A percentile compares a stretch with the other conserved stretches of the same genome.
These are phyloP conservation scores for Hordeum pubiflorum DNA, from an alignment of 202 grass and related monocot species.

Conservation along the genomic window DNA sequence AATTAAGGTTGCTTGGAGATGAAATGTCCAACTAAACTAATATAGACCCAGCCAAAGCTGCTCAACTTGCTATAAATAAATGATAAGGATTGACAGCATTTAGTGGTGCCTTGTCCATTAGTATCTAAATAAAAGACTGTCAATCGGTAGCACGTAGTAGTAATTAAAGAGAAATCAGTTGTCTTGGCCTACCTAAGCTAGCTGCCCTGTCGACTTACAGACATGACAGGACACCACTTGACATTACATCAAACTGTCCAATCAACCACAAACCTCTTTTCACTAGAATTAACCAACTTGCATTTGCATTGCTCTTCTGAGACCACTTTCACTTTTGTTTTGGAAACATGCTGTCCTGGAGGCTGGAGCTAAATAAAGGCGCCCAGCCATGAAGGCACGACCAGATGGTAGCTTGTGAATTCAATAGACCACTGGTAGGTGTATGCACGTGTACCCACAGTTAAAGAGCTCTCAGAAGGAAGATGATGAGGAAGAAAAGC, in stretches of 20 bases:
- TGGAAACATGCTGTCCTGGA: neutral
- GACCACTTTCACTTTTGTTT: neutral
- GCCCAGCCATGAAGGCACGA: neutral
- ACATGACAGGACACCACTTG: neutral
- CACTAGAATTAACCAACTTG: neutral
- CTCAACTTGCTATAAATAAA: neutral
- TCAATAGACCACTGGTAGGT: neutral
- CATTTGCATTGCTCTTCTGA: neutral
- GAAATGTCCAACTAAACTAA: constrained; percentile 16
- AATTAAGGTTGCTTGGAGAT: constrained; percentile 19
- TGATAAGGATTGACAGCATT: neutral
- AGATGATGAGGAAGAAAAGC: neutral
- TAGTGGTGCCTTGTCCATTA: constrained; percentile 10
- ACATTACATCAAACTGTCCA: constrained; percentile 8
- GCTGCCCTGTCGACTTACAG: neutral
- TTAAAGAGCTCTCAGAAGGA: neutral
- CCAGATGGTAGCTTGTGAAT: neutral
- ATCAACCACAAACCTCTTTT: neutral
- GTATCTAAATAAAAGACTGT: neutral
- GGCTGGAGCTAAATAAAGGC: neutral
- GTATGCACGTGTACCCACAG: neutral
- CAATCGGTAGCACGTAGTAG: neutral
- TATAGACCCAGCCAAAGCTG: constrained; percentile 4
- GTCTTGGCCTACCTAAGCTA: neutral
- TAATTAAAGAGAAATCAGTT: neutral